Evolutionary conservation across 768 basidiomycete genomes (phyloP), one percentile per base, ranked within the genome.

Genomic region (Psilocybe cyanescens): DNA sequence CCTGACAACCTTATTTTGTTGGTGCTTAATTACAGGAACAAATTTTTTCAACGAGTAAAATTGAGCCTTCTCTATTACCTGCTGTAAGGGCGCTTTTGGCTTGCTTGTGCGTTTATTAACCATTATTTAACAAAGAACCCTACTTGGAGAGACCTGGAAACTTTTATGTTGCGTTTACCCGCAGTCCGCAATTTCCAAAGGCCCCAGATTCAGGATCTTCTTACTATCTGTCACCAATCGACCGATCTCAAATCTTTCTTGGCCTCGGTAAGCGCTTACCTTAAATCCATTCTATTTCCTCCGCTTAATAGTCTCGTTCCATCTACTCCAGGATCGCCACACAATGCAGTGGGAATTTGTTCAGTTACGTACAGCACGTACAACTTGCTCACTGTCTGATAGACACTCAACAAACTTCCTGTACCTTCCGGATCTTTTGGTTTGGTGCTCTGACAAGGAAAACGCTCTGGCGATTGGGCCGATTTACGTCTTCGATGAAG

Each of bases 391-490:
- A 45, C 28, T 9, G n/a, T 19, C 6, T 24, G 4, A 16, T n/a
- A 65, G 64, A 9, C 53, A 24, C 19, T 49, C 57, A 3, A 35
- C 9, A 3, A 61, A 65, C 11, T 55, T 61, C 28, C 24, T 65
- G 7, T 61, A 50, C 19, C 44, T 65, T 19, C 60, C 64, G 3
- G 56, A 56, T 3, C 57, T 59, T 1, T 3, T 58, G 4, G 5
- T n/a, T 1, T 61, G 56, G 64, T 54, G 52, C 14, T 16, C 47
- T 3, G 14, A 45, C 6, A 44, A 14, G 5, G 7, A 33, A 1
- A 44, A 65, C 17, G 64, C 60, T 37, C 19, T 65, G 5, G 60
- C 52, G 1, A 12, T 58, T 4, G 64, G 64, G 1, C 64, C 64
- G 4, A 12, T 58, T 1, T 17, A 37, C n/a, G 33, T 56, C 3